phyloP scores from a whole-genome alignment of 805 yeast species.

The Lachancea quebecensis region DNA sequence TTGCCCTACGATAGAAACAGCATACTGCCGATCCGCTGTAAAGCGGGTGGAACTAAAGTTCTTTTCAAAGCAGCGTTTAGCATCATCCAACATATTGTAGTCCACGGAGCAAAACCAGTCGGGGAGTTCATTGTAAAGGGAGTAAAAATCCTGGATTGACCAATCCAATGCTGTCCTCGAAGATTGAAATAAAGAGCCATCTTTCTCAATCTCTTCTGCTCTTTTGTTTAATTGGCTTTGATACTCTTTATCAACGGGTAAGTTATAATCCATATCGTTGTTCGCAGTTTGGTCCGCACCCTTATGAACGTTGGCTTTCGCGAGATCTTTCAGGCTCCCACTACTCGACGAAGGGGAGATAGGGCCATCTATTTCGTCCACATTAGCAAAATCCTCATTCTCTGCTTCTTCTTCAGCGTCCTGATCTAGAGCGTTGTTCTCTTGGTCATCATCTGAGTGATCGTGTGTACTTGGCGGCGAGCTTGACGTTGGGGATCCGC shows the following conservation, averaged over 20 bases:
- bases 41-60: constrained; percentile 10
- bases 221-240: constrained; percentile 31
- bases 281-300: not conserved
- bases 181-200: constrained; percentile 21
- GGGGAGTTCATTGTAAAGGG: constrained; percentile 37
- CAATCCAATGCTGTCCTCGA: constrained; percentile 41
- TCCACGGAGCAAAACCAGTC: constrained; percentile 41
- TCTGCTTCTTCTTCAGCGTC: constrained; percentile 24
- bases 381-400: constrained; percentile 29
- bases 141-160: constrained; percentile 33
- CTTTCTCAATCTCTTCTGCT: constrained; percentile 29
- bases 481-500: constrained; percentile 2
- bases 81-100: constrained; percentile 14
- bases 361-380: constrained; percentile 34
- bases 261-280: constrained; percentile 24
- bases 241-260: constrained; percentile 33
- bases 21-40: constrained; percentile 15
- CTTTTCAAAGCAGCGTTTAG: constrained; percentile 14
- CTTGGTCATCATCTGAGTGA: constrained; percentile 30
- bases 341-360: constrained; percentile 17
- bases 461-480: constrained; percentile 15
- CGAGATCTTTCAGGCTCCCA: constrained; percentile 8
- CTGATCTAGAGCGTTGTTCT: constrained; percentile 8
- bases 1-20: constrained; percentile 6
- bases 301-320: constrained; percentile 6